These are phyloP conservation scores for Exserohilum turcica DNA, from an alignment of 2,329 filamentous ascomycete species.

Conservation along the genomic window DNA sequence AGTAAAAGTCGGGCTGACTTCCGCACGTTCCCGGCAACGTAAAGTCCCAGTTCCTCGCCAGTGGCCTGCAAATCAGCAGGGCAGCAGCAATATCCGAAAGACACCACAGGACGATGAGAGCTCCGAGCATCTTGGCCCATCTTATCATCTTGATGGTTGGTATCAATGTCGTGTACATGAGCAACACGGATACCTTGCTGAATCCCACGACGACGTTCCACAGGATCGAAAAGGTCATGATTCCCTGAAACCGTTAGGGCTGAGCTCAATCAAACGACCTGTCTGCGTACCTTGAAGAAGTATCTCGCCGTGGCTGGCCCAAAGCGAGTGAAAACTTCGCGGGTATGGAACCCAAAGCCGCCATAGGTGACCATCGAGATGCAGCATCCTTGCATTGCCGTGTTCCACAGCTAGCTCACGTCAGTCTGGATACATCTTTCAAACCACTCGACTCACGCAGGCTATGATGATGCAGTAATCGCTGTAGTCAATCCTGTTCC, in stretches of 20 bases:
- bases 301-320: constrained; percentile 20
- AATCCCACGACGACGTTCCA: constrained; percentile 30
- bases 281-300: constrained; percentile 24
- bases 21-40: constrained; percentile 21
- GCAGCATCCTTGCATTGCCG: constrained; percentile 20
- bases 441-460: constrained; percentile 2
- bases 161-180: constrained; percentile 27
- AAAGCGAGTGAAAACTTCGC: constrained; percentile 22
- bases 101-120: constrained; percentile 22
- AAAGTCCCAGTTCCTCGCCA: constrained; percentile 27
- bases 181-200: constrained; percentile 25
- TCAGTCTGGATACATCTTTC: not conserved
- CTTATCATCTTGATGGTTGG: constrained; percentile 16
- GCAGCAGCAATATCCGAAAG: constrained; percentile 17
- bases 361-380: constrained; percentile 24
- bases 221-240: constrained; percentile 26
- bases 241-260: constrained; percentile 16
- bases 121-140: constrained; percentile 10
- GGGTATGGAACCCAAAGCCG: constrained; percentile 27
- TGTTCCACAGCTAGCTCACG: constrained; percentile 19
- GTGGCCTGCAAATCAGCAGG: constrained; percentile 23
- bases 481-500: constrained; percentile 16
- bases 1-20: constrained; percentile 24
- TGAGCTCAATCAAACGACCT: too few species aligned
- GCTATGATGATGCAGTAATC: constrained; percentile 22